These are phyloP conservation scores for Ormosia emarginata DNA, from an alignment of 306 rosid genomes.

Conservation along the genomic window DNA sequence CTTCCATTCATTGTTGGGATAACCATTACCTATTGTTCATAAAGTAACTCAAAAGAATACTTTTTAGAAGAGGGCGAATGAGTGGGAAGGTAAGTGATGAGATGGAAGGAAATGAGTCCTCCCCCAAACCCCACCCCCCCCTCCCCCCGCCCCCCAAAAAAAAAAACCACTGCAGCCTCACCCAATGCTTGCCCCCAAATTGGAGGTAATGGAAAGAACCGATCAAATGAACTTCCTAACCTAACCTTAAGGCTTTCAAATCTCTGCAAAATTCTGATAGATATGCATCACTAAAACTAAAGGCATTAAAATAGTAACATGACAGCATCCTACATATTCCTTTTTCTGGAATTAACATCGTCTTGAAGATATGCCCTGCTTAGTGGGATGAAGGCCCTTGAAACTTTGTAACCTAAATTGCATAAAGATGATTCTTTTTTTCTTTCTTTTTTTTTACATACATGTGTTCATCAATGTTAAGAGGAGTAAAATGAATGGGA, in stretches of 20 bases:
- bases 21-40: background rate
- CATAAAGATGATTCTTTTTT: background rate
- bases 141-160: too few relatives aligned
- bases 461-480: background rate
- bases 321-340: background rate
- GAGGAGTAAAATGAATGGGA: background rate
- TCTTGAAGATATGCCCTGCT: background rate
- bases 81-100: background rate
- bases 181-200: background rate
- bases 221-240: background rate
- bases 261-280: background rate
- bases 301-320: background rate
- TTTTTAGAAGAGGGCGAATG: background rate
- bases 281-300: background rate
- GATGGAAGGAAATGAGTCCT: background rate
- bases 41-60: background rate
- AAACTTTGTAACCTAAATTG: background rate
- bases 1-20: background rate
- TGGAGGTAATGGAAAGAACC: background rate
- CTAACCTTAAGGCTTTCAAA: background rate
- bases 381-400: background rate
- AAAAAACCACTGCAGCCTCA: background rate
- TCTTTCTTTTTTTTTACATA: background rate
- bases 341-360: background rate
- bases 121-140: too few relatives aligned